Percentiles rank a stretch among this genome's conserved stretches.
Conservation (phyloP, 2,329 filamentous ascomycete species). For the Ceratocystiopsis minuta region DNA sequence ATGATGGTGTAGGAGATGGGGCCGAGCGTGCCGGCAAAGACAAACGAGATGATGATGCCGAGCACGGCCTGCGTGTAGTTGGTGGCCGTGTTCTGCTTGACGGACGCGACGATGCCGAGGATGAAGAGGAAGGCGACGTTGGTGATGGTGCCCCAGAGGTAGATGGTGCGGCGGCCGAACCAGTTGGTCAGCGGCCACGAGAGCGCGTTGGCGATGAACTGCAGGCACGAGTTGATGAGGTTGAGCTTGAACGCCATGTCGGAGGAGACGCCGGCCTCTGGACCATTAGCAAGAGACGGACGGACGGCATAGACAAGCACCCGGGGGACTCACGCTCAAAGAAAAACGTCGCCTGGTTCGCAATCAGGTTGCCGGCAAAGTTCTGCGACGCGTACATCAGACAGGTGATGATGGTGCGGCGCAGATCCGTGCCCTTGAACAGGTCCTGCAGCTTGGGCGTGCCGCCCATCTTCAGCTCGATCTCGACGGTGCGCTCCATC, state of each 20-base stretch:
- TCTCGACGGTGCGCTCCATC: conserved; percentile 4
- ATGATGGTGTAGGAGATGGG: conserved; percentile 23
- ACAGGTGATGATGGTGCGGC: conserved; percentile 15
- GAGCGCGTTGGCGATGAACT: conserved; percentile 43
- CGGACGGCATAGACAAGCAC: no score
- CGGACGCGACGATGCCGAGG: conserved; percentile 21
- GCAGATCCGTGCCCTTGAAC: neutral
- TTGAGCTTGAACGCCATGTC: conserved; percentile 41
- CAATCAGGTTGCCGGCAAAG: conserved; percentile 1
- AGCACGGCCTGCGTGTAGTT: conserved; percentile 12
- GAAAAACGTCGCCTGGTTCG: conserved; percentile 2
- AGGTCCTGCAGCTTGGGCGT: conserved; percentile 20
- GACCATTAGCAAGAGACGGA: conserved; percentile 2
- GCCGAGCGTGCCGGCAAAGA: conserved; percentile 36
- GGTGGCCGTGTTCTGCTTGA: conserved; percentile 11
- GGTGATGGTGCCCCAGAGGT: conserved; percentile 4
- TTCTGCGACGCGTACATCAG: conserved; percentile 41
- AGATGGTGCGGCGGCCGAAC: conserved; percentile 7
- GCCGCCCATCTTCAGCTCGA: conserved; percentile 18
- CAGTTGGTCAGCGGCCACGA: conserved; percentile 44
- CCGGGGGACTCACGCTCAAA: conserved; percentile 20
- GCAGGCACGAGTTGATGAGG: conserved; percentile 45
- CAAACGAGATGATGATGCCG: conserved; percentile 18
- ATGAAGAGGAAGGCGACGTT: conserved; percentile 6
- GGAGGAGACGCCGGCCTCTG: conserved; percentile 39